Conservation (phyloP, 345 rosid species). For the Sisymbrium altissimum region DNA sequence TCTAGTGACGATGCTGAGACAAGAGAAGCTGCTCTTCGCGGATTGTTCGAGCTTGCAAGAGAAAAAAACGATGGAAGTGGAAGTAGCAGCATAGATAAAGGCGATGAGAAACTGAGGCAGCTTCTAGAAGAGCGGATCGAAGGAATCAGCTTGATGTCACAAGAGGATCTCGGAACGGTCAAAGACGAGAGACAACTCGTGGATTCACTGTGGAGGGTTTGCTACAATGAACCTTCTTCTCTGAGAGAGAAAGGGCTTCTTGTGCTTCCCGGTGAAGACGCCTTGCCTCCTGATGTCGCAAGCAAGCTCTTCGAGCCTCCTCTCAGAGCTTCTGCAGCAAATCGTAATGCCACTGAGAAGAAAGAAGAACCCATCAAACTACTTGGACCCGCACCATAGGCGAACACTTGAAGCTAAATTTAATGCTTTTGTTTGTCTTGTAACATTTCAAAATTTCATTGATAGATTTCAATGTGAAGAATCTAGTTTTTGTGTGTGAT, state of each 20-base stretch:
- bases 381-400: slow-evolving; percentile 49
- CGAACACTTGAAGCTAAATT: neutral
- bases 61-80: slow-evolving; percentile 40
- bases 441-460: neutral
- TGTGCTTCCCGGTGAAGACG: slow-evolving; percentile 79
- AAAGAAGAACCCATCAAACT: slow-evolving; percentile 60
- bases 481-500: neutral
- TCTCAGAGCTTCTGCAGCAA: slow-evolving; percentile 71
- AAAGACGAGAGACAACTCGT: slow-evolving; percentile 85
- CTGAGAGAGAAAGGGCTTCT: slow-evolving; percentile 75
- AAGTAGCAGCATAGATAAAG: slow-evolving; percentile 40
- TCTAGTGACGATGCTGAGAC: slow-evolving; percentile 66
- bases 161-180: slow-evolving; percentile 74
- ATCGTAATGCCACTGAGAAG: slow-evolving; percentile 38
- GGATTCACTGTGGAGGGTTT: slow-evolving; percentile 69
- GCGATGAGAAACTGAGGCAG: slow-evolving; percentile 57
- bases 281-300: slow-evolving; percentile 71
- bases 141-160: slow-evolving; percentile 62
- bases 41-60: slow-evolving; percentile 63
- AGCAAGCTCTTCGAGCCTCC: slow-evolving; percentile 85
- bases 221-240: slow-evolving; percentile 72
- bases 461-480: neutral
- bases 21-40: slow-evolving; percentile 83
- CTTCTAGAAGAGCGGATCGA: slow-evolving; percentile 68
- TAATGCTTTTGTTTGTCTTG: slow-evolving; percentile 5